Percentiles rank a stretch among this genome's conserved stretches.
Evolutionary conservation across 257 asterid genomes (phyloP).

Genomic region (Mitragyna speciosa): DNA sequence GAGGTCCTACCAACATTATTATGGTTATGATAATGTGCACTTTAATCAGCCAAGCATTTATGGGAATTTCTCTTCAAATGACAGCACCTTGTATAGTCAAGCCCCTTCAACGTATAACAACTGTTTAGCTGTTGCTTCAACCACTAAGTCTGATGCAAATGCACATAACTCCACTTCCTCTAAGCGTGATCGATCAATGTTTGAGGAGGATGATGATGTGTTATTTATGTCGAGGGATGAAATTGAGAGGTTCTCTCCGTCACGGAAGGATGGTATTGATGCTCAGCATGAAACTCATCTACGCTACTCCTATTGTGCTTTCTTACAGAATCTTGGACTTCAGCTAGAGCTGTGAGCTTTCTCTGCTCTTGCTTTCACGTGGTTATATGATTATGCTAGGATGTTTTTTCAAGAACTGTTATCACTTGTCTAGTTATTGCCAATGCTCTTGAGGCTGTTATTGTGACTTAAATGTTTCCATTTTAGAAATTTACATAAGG

Average conservation of each 20-base stretch:
- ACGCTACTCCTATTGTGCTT: constrained; percentile 88
- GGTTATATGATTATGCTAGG: background rate
- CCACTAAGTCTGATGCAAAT: constrained; percentile 31
- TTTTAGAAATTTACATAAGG: background rate
- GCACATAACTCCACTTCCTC: constrained; percentile 38
- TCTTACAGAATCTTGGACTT: constrained; percentile 85
- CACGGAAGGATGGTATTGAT: constrained; percentile 94
- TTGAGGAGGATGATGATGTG: constrained; percentile 64
- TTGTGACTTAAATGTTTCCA: background rate
- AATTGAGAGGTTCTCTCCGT: constrained; percentile 87
- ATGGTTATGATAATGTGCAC: constrained; percentile 19
- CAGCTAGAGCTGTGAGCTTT: constrained; percentile 80
- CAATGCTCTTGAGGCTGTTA: background rate
- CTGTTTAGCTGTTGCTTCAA: constrained; percentile 34
- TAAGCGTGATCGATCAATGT: constrained; percentile 64
- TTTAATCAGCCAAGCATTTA: constrained; percentile 16
- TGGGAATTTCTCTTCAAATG: constrained; percentile 28
- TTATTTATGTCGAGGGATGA: constrained; percentile 79
- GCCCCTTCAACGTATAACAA: constrained; percentile 23
- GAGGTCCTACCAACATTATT: constrained; percentile 47
- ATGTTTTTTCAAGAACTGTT: background rate
- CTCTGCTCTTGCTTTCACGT: constrained; percentile 15
- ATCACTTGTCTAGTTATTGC: background rate
- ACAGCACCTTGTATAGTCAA: constrained; percentile 27
- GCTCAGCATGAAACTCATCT: constrained; percentile 69